Conservation (phyloP, 2,329 filamentous ascomycete genomes). For the Aureobasidium musti region DNA sequence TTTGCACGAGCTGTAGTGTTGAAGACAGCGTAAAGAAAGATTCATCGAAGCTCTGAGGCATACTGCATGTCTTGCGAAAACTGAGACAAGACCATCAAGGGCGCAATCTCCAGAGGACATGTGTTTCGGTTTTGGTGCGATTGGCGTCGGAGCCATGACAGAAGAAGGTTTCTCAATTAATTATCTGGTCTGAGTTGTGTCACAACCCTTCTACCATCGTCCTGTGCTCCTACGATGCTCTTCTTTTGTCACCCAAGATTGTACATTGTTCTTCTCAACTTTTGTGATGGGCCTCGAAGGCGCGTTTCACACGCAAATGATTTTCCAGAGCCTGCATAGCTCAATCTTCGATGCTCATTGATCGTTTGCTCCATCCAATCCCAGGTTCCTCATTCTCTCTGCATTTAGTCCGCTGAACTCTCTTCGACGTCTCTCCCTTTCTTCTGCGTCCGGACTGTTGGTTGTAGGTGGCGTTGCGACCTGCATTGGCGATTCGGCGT, state of each 20-base stretch:
- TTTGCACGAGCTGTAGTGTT: background rate
- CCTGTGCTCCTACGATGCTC: slow-evolving; percentile 5
- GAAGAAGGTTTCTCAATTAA: background rate
- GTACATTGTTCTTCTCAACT: background rate
- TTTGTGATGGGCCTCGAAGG: background rate
- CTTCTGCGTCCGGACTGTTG: slow-evolving; percentile 42
- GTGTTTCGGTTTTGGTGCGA: too few species aligned
- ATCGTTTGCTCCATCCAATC: slow-evolving; percentile 32
- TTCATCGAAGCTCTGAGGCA: background rate
- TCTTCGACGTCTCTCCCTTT: slow-evolving; percentile 35
- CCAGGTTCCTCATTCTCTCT: slow-evolving; percentile 42
- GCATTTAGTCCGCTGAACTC: slow-evolving; percentile 42
- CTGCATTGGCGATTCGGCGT: slow-evolving; percentile 41
- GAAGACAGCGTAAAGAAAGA: background rate
- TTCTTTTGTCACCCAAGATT: background rate
- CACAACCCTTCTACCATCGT: background rate
- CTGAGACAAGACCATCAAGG: background rate
- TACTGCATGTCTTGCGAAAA: background rate
- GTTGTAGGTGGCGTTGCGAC: slow-evolving; percentile 49
- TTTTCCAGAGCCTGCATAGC: background rate
- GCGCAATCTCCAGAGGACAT: too few species aligned
- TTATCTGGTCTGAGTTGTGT: background rate
- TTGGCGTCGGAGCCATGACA: background rate
- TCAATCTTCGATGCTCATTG: too few species aligned
- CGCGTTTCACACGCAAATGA: background rate